Evolutionary conservation across 73 alveolate species (phyloP).

Genomic region (Loxodes magnus): DNA sequence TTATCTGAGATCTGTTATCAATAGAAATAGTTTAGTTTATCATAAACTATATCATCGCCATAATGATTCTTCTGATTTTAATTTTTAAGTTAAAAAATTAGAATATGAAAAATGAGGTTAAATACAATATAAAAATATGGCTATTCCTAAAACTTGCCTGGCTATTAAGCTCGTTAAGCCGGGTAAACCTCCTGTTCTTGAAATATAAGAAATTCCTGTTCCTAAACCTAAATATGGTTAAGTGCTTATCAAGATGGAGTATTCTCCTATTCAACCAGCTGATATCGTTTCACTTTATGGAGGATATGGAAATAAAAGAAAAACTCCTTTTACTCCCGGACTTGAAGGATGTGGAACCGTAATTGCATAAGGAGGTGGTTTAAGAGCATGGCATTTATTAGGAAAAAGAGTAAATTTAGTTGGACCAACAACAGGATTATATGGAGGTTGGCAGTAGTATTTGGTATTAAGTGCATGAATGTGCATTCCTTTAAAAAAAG

Average conservation of each 20-base stretch:
- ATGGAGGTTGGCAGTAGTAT: slow-evolving; percentile 54
- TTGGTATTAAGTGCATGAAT: slow-evolving; percentile 15
- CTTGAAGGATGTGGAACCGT: slow-evolving; percentile 57
- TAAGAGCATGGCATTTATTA: slow-evolving; percentile 17
- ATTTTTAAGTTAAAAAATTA: too few species aligned
- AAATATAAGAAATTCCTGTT: slow-evolving; percentile 21
- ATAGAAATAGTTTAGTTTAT: too few species aligned
- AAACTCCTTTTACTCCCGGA: slow-evolving; percentile 43
- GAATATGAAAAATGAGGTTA: too few species aligned
- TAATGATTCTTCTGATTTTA: too few species aligned
- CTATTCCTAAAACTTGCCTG: too few species aligned
- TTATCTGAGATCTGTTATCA: too few species aligned
- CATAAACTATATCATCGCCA: too few species aligned
- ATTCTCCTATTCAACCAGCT: slow-evolving; percentile 60
- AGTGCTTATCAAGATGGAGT: slow-evolving; percentile 43
- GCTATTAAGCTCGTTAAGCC: too few species aligned
- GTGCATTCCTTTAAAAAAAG: slow-evolving; percentile 32
- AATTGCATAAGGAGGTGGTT: slow-evolving; percentile 24
- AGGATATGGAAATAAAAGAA: slow-evolving; percentile 13
- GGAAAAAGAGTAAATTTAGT: slow-evolving; percentile 44
- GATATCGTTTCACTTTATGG: slow-evolving; percentile 30
- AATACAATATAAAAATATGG: too few species aligned
- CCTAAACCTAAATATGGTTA: slow-evolving; percentile 39
- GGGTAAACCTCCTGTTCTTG: too few species aligned
- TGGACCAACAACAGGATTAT: not conserved